A percentile compares a stretch with the other conserved stretches of the same genome.
phyloP scores from a whole-genome alignment of 352 stramenopile genomes.

The Phytophthora constricta region DNA sequence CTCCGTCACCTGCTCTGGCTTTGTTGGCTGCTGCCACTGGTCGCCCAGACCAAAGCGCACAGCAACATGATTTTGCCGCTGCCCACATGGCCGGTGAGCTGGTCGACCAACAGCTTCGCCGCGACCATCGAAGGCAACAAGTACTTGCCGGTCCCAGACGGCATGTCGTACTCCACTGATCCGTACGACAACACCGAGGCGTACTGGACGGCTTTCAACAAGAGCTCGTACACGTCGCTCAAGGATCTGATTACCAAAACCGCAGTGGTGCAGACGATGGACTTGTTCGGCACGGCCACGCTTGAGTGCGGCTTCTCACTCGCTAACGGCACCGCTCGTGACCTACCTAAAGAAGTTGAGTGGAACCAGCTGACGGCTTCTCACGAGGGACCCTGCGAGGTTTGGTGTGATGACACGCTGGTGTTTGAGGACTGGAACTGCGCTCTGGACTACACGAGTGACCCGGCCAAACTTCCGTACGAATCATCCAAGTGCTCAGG shows the following conservation, averaged over 20 bases:
- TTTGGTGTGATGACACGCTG: slow-evolving; percentile 58
- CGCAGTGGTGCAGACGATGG: slow-evolving; percentile 16
- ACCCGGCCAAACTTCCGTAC: slow-evolving; percentile 46
- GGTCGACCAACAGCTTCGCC: slow-evolving; percentile 37
- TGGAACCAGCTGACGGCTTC: slow-evolving; percentile 48
- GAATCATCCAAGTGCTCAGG: slow-evolving; percentile 53
- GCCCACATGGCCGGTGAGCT: slow-evolving; percentile 33
- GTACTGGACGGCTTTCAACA: slow-evolving; percentile 37
- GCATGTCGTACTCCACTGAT: slow-evolving; percentile 38
- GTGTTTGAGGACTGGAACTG: slow-evolving; percentile 63
- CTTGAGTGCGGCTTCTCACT: slow-evolving; percentile 28
- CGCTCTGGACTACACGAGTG: slow-evolving; percentile 39
- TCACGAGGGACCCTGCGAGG: slow-evolving; percentile 54
- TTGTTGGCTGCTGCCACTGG: slow-evolving; percentile 11
- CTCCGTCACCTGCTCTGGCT: slow-evolving; percentile 3
- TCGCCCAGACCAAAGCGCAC: slow-evolving; percentile 16
- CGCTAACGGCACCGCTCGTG: slow-evolving; percentile 26
- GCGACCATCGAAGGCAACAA: slow-evolving; percentile 42
- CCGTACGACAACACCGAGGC: slow-evolving; percentile 30
- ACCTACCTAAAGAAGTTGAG: slow-evolving; percentile 42
- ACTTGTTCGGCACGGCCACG: slow-evolving; percentile 18
- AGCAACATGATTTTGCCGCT: slow-evolving; percentile 40
- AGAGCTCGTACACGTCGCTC: slow-evolving; percentile 37
- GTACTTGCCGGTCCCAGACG: slow-evolving; percentile 32
- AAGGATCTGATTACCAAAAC: slow-evolving; percentile 24